Evolutionary conservation across 2,329 filamentous ascomycete species (phyloP).

Genomic region (Coniosporium tulheliwenetii): DNA sequence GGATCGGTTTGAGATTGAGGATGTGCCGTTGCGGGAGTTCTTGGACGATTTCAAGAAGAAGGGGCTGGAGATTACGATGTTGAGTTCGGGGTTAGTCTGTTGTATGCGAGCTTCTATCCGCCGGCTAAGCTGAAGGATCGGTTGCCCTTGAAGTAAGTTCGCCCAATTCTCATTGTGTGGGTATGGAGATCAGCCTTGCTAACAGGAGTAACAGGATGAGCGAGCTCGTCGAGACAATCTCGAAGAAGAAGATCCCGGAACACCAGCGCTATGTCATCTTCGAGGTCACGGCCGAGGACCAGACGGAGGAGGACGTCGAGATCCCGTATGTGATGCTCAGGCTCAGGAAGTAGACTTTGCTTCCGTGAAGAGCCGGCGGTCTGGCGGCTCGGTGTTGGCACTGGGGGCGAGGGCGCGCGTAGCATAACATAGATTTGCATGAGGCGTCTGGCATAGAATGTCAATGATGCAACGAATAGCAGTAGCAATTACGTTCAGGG

Average conservation of each 20-base stretch:
- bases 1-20: conserved; percentile 85
- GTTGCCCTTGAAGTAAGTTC: conserved; percentile 49
- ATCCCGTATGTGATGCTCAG: conserved; percentile 93
- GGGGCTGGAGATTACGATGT: conserved; percentile 75
- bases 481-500: no score
- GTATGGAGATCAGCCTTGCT: neutral
- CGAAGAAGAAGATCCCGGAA: conserved; percentile 77
- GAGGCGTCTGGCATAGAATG: no score
- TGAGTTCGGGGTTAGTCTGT: conserved; percentile 94
- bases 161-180: neutral
- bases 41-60: conserved; percentile 65
- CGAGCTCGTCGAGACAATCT: conserved; percentile 72
- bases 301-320: conserved; percentile 83
- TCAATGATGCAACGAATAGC: no score
- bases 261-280: conserved; percentile 96
- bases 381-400: no score
- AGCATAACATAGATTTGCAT: no score
- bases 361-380: no score
- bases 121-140: conserved; percentile 72
- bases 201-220: conserved; percentile 48
- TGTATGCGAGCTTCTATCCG: conserved; percentile 90
- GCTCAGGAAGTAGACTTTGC: conserved; percentile 30
- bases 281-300: conserved; percentile 85
- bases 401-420: no score
- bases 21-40: conserved; percentile 75